Conservation (phyloP, 1,284 basidiomycete species). For the Trametes hirsuta region DNA sequence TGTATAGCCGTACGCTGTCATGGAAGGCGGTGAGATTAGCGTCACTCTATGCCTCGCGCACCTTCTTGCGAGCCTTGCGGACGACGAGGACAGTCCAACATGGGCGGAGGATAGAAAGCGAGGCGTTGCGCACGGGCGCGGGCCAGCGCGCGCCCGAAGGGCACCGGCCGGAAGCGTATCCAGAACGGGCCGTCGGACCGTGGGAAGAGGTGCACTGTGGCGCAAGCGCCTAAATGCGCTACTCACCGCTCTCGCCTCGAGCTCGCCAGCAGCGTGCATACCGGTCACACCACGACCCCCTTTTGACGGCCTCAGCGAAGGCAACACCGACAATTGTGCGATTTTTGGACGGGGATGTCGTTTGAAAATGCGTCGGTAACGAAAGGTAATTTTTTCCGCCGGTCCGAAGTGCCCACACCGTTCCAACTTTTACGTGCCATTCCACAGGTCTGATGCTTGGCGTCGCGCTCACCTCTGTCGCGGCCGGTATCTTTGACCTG, state of each 20-base stretch:
- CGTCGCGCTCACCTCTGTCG: slow-evolving; percentile 69
- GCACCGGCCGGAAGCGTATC: neutral
- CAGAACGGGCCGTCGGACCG: neutral
- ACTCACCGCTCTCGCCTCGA: neutral
- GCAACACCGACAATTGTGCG: too few species aligned
- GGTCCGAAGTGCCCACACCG: too few species aligned
- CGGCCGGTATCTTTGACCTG: slow-evolving; percentile 78
- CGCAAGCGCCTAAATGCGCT: neutral
- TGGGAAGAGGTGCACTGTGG: neutral
- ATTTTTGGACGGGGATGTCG: slow-evolving; percentile 53
- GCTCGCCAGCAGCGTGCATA: neutral
- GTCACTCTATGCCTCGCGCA: neutral
- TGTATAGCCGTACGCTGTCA: neutral
- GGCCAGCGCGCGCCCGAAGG: neutral
- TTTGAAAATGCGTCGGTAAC: slow-evolving; percentile 80
- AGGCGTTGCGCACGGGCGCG: neutral
- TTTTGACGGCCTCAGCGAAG: neutral
- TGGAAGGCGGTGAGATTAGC: neutral
- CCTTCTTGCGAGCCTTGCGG: neutral
- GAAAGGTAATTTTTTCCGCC: slow-evolving; percentile 55
- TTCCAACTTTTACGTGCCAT: neutral
- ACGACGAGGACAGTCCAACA: neutral
- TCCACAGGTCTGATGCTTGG: slow-evolving; percentile 76
- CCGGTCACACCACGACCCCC: neutral
- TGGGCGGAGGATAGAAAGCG: slow-evolving; percentile 3